A percentile compares a stretch with the other conserved stretches of the same genome.
phyloP scores from a whole-genome alignment of 163 green algal species.

The Scenedesmus sp. region DNA sequence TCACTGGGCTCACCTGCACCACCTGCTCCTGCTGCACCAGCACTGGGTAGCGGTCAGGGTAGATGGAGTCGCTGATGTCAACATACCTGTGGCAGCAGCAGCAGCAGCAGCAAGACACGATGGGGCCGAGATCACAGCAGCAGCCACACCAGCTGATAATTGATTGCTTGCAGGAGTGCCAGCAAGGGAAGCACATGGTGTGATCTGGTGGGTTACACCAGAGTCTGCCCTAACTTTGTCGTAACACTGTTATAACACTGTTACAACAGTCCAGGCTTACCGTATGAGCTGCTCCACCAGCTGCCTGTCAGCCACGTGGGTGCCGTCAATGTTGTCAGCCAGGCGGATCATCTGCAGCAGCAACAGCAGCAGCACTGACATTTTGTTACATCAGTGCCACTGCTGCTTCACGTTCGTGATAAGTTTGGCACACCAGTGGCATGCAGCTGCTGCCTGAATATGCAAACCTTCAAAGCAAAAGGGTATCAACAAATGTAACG shows the following conservation, averaged over 20 bases:
- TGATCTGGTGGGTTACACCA: neutral
- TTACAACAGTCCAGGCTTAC: neutral
- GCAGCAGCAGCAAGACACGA: neutral
- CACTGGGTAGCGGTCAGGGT: slow-evolving; percentile 23
- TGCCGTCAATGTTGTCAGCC: slow-evolving; percentile 34
- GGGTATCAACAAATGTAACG: neutral
- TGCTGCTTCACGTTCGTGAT: too few relatives aligned
- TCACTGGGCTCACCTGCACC: neutral
- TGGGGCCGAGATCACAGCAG: neutral
- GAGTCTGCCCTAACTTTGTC: neutral
- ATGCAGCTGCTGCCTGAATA: too few relatives aligned
- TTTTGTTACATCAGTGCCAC: too few relatives aligned
- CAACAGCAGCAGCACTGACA: neutral
- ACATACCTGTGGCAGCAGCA: neutral
- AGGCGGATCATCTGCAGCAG: slow-evolving; percentile 15
- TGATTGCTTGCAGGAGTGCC: too few relatives aligned
- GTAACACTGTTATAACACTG: neutral
- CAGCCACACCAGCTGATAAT: neutral
- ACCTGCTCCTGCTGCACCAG: slow-evolving; percentile 37
- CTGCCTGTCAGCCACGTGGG: neutral
- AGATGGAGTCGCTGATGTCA: slow-evolving; percentile 39
- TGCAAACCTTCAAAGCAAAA: neutral
- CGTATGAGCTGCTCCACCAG: slow-evolving; percentile 21
- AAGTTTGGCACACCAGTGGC: too few relatives aligned
- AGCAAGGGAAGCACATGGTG: neutral